A percentile compares a stretch with the other conserved stretches of the same genome.
Conservation (phyloP, 2,329 filamentous ascomycete species). For the Zelopaecilomyces penicillatus region DNA sequence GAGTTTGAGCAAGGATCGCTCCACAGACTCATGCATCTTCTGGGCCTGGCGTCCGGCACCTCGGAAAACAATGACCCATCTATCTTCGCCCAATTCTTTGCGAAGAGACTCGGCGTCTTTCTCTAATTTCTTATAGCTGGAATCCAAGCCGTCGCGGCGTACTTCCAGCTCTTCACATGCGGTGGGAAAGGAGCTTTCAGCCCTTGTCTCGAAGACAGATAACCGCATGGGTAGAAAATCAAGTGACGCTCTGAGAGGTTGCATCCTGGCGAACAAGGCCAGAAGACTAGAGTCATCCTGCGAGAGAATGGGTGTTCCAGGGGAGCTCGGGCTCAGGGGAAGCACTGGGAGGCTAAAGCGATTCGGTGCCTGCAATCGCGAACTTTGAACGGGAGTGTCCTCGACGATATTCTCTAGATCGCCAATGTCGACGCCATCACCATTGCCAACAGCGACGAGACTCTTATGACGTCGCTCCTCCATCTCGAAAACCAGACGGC, state of each 20-base stretch:
- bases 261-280: conserved; percentile 89
- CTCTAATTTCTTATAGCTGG: conserved; percentile 80
- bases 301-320: conserved; percentile 44
- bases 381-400: conserved; percentile 57
- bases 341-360: conserved; percentile 63
- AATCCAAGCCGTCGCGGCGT: conserved; percentile 65
- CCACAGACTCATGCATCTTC: conserved; percentile 95
- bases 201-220: conserved; percentile 74
- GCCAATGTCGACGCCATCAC: conserved; percentile 67
- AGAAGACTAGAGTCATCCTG: conserved; percentile 84
- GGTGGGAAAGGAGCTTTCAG: conserved; percentile 72
- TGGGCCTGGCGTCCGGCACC: conserved; percentile 85
- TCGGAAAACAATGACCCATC: conserved; percentile 92
- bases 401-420: conserved; percentile 92
- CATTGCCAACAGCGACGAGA: conserved; percentile 52
- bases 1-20: conserved; percentile 75
- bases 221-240: conserved; percentile 95
- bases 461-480: conserved; percentile 87
- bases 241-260: conserved; percentile 81
- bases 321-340: conserved; percentile 54
- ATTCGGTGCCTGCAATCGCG: conserved; percentile 48
- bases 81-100: conserved; percentile 87
- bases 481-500: conserved; percentile 88
- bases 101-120: conserved; percentile 82
- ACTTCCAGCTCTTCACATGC: conserved; percentile 83